Evolutionary conservation across 805 yeast genomes (phyloP), one percentile per base, ranked within the genome.

Genomic region (Wickerhamomyces chambardii): DNA sequence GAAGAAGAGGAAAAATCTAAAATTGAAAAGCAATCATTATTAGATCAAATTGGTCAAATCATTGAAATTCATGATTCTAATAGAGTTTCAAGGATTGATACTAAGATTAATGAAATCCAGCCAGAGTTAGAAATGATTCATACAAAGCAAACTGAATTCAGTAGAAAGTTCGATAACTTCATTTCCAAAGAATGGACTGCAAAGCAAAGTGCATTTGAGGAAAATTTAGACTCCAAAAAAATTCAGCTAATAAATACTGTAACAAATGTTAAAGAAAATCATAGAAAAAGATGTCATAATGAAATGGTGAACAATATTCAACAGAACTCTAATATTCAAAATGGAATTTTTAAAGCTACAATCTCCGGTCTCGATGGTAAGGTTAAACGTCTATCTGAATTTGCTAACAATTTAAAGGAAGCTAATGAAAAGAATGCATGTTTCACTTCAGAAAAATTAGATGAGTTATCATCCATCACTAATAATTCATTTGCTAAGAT

Each of bases 131-230:
- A 28, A 6, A 6, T 25, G 3, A 31, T 46, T 15, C 34, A 34
- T 1, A 8, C 32, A 15, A 43, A 41, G 17, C 46, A 46, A 34
- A n/a, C n/a, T 4, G 30, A 24, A 6, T 47, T 46, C 26, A 33
- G 40, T 3, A 29, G 37, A 4, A 42, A 39, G 6, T 37, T 45
- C 28, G 42, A 36, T 17, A 17, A 34, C 2, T 41, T 41, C 16
- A 34, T 47, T 12, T 33, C 34, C 4, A 41, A 47, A 4, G 35
- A 34, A 2, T 45, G 51, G 51, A 12, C 39, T 15, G 9, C 18
- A 4, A 42, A 37, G 7, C 53, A 48, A 29, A 22, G 15, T 3
- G 30, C 35, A 17, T 45, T 47, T 22, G 29, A 33, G 15, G 35
- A 37, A n/a, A 30, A 37, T 7, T 21, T 45, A 2, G n/a, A 2